These are phyloP conservation scores for Colletotrichum falcatum DNA, from an alignment of 2,329 filamentous ascomycete genomes.

Conservation along the genomic window DNA sequence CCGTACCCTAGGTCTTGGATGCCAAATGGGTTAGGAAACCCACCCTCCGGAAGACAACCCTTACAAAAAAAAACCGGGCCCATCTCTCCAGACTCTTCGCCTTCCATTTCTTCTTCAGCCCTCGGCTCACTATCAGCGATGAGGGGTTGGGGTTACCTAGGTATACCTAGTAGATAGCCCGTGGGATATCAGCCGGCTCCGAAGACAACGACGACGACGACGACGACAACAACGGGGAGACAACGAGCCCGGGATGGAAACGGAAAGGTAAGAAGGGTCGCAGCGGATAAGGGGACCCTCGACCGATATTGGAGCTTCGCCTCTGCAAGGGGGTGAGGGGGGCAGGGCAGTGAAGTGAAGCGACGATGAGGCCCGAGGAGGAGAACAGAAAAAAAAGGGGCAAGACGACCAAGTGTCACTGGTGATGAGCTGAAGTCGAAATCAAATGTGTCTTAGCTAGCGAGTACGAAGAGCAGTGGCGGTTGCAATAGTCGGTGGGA, in stretches of 20 bases:
- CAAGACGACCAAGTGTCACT: neutral
- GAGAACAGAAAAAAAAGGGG: slow-evolving; percentile 28
- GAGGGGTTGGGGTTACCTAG: neutral
- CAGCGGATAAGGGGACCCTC: slow-evolving; percentile 26
- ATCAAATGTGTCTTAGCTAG: neutral
- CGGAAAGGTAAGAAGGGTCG: slow-evolving; percentile 10
- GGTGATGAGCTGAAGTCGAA: slow-evolving; percentile 2
- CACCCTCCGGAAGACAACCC: slow-evolving; percentile 15
- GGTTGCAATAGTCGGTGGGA: neutral
- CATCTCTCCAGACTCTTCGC: slow-evolving; percentile 34
- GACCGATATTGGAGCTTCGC: slow-evolving; percentile 33
- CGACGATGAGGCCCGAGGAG: slow-evolving; percentile 4
- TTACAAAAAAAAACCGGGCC: slow-evolving; percentile 20
- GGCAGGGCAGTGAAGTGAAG: neutral
- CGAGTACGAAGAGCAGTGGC: no score
- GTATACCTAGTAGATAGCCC: no score
- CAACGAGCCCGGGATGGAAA: neutral
- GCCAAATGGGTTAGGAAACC: slow-evolving; percentile 21
- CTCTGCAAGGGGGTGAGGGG: slow-evolving; percentile 10
- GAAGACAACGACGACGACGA: slow-evolving; percentile 8
- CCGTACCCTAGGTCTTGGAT: slow-evolving; percentile 22
- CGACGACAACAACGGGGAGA: slow-evolving; percentile 2
- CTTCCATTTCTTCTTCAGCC: slow-evolving; percentile 9
- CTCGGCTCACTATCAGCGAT: slow-evolving; percentile 16
- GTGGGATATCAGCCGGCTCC: slow-evolving; percentile 8